Base-by-base conservation (phyloP, 345 rosid genomes). In the Arabis hirsuta region DNA sequence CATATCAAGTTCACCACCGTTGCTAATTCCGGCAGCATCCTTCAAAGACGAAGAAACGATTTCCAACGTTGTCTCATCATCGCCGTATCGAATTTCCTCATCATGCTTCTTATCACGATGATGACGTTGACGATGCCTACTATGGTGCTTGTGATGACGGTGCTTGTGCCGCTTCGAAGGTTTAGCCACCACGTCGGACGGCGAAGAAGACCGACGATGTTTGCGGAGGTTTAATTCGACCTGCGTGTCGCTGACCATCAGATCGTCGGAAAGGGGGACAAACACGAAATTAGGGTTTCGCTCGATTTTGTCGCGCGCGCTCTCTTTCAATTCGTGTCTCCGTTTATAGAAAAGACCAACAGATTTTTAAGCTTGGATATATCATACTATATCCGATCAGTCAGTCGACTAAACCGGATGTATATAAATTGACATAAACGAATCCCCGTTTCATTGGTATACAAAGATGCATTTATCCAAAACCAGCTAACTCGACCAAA, bases 91-190 rank as follows among this genome's bases (percentile, higher is more conserved):
- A 12, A 44, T 10, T 56, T 80, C 81, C 5, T 76, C 82, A 72
- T 78, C 84, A 29, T 46, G 41, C 41, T 36, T 36, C 41, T 36
- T 36, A 36, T 36, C 77, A 50, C 84, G 87, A 60, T 80, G 86
- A 52, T 78, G 87, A 65, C 74, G 88, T 39, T 73, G 84, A 12
- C 13, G 67, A 44, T 62, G 51, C 38, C 43, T 43, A 54, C 44
- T 86, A 73, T 83, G 92, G 42, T 79, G 71, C 71, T 69, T 44
- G 73, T 69, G 89, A 73, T 83, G 93, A 50, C 90, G 87, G 60
- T 87, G 87, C 71, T 91, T 89, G 73, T 79, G 87, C 11, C 88
- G 89, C 71, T 87, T 86, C 16, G 82, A 78, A 31, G 84, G 75
- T 79, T 83, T 84, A 16, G 77, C 85, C 10, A 51, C 70, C 41